Conservation (phyloP, 1,139 yeast genomes). For the Pichia sp. region DNA sequence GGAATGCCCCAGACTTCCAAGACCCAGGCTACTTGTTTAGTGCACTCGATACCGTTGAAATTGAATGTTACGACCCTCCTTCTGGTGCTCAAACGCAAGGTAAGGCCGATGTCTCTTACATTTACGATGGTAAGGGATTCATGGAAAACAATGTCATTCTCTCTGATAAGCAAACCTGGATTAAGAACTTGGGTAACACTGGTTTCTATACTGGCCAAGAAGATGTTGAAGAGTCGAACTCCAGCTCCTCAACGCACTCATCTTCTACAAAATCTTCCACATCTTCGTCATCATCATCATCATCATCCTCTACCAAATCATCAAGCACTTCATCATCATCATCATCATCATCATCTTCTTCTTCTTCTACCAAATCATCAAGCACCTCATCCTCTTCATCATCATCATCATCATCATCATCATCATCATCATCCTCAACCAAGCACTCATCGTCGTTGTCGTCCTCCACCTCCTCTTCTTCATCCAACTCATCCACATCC, state of each 20-base stretch:
- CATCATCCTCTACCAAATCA: not conserved
- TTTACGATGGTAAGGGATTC: constrained; percentile 41
- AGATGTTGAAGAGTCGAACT: constrained; percentile 1
- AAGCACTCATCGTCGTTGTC: not conserved
- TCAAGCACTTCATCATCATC: not conserved
- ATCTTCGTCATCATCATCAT: constrained; percentile 4
- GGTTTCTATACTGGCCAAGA: constrained; percentile 46
- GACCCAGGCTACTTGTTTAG: constrained; percentile 76
- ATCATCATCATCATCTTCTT: not conserved
- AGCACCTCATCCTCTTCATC: constrained; percentile 1
- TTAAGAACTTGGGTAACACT: constrained; percentile 53
- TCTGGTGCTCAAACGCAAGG: constrained; percentile 38
- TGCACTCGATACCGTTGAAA: constrained; percentile 48
- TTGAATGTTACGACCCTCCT: constrained; percentile 70
- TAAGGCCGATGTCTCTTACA: constrained; percentile 40
- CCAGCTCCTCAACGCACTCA: constrained; percentile 1
- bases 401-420: not conserved
- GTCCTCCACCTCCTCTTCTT: constrained; percentile 2
- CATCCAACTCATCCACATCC: constrained; percentile 1
- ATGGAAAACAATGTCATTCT: constrained; percentile 41
- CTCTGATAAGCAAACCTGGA: constrained; percentile 51
- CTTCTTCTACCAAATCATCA: constrained; percentile 1
- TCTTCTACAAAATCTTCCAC: not conserved
- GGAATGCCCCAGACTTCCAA: constrained; percentile 69
- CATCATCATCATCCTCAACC: constrained; percentile 1